A percentile compares a stretch with the other conserved stretches of the same genome.
Evolutionary conservation across 331 rosid species (phyloP).

Genomic region (Malus hybrid): DNA sequence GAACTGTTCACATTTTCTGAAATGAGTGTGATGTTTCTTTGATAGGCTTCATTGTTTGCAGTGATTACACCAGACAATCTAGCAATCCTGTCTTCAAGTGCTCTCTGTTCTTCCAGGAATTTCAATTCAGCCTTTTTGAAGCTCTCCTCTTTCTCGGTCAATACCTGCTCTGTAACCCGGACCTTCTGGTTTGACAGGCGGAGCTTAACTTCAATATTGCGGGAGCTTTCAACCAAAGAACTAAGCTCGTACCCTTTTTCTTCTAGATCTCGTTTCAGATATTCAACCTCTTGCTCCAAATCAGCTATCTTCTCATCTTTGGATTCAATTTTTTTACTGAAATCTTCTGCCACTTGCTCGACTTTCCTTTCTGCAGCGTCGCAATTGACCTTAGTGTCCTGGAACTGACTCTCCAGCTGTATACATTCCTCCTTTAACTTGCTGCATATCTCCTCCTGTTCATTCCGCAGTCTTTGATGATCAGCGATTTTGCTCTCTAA

Average conservation of each 20-base stretch:
- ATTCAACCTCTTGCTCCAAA: slow-evolving; percentile 51
- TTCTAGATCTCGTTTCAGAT: slow-evolving; percentile 60
- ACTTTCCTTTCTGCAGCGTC: slow-evolving; percentile 50
- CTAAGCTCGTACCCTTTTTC: slow-evolving; percentile 54
- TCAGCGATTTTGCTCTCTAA: slow-evolving; percentile 28
- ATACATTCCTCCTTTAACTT: slow-evolving; percentile 53
- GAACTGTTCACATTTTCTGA: slow-evolving; percentile 30
- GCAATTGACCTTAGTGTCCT: slow-evolving; percentile 44
- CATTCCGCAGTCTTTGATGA: slow-evolving; percentile 42
- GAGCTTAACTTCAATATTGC: slow-evolving; percentile 69
- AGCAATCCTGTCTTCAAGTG: slow-evolving; percentile 51
- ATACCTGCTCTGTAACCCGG: slow-evolving; percentile 80
- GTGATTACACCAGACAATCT: slow-evolving; percentile 38
- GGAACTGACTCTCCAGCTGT: slow-evolving; percentile 41
- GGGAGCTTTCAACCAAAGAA: slow-evolving; percentile 39
- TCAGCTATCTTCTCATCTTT: slow-evolving; percentile 48
- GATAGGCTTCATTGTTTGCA: slow-evolving; percentile 48
- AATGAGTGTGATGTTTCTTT: slow-evolving; percentile 28
- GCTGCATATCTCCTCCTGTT: slow-evolving; percentile 47
- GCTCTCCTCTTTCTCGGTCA: slow-evolving; percentile 70
- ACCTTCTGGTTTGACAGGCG: slow-evolving; percentile 97
- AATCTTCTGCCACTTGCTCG: slow-evolving; percentile 37
- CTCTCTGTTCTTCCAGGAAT: slow-evolving; percentile 46
- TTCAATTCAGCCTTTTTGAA: slow-evolving; percentile 48
- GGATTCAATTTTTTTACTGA: slow-evolving; percentile 27